Conservation (phyloP, 371 early-diverging fungal genomes). For the Sporodiniella umbellata region DNA sequence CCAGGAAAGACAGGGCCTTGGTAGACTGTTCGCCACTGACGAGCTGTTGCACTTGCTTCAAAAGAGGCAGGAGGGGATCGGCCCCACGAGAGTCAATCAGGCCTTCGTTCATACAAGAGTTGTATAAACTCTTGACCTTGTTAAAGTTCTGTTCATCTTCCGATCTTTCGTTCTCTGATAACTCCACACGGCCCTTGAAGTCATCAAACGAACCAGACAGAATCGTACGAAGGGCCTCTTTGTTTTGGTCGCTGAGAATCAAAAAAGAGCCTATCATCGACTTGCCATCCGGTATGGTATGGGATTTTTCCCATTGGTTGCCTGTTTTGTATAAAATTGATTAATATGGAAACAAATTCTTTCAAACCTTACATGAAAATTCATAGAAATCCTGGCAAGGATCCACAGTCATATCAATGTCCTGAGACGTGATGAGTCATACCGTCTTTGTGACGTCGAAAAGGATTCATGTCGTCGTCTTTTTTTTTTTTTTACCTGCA, state of each 20-base stretch:
- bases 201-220: constrained; percentile 35
- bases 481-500: constrained; percentile 21
- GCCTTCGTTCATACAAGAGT: constrained; percentile 57
- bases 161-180: constrained; percentile 28
- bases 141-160: constrained; percentile 47
- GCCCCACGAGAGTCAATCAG: constrained; percentile 44
- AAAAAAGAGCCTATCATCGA: constrained; percentile 35
- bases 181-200: constrained; percentile 20
- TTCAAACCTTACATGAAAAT: constrained; percentile 45
- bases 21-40: constrained; percentile 11
- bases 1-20: constrained; percentile 9
- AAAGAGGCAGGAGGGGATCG: constrained; percentile 40
- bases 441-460: no score
- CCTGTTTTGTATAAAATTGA: constrained; percentile 28
- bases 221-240: constrained; percentile 57
- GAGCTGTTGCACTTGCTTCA: constrained; percentile 22
- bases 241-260: constrained; percentile 40
- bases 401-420: constrained; percentile 33
- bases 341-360: not conserved
- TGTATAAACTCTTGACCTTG: constrained; percentile 45
- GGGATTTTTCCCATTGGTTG: constrained; percentile 41
- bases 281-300: constrained; percentile 53
- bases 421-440: no score
- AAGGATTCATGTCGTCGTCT: not conserved
- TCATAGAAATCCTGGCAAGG: constrained; percentile 48